Evolutionary conservation across 108 stramenopile genomes (phyloP).

Genomic region (Conticribra guillardii): DNA sequence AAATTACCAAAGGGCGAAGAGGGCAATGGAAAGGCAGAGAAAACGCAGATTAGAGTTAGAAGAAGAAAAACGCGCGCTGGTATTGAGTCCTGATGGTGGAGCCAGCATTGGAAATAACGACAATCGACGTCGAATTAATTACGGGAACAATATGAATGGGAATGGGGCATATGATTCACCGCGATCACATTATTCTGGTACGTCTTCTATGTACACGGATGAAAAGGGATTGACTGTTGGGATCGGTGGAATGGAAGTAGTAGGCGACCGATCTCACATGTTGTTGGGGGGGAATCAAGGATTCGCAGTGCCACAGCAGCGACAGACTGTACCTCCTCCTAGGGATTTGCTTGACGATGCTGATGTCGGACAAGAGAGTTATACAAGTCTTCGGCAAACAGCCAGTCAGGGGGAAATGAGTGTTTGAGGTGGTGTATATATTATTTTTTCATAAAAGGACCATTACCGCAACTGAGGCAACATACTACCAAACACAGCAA

Average conservation of each 20-base stretch:
- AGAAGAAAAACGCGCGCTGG: constrained; percentile 48
- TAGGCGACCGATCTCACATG: constrained; percentile 36
- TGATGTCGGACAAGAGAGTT: neutral
- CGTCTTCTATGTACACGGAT: constrained; percentile 52
- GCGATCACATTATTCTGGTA: constrained; percentile 39
- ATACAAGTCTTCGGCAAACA: constrained; percentile 5
- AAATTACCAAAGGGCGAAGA: constrained; percentile 84
- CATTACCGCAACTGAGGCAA: too few species aligned
- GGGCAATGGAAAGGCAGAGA: constrained; percentile 80
- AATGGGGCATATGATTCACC: constrained; percentile 42
- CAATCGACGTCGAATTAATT: constrained; percentile 22
- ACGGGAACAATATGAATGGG: too few species aligned
- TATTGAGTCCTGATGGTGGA: constrained; percentile 22
- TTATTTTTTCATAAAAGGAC: neutral
- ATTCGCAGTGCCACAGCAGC: constrained; percentile 7
- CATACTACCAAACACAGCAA: too few species aligned
- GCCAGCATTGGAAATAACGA: constrained; percentile 16
- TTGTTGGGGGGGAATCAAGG: constrained; percentile 42
- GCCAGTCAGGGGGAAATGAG: constrained; percentile 41
- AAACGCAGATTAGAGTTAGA: constrained; percentile 61
- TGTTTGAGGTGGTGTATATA: constrained; percentile 24
- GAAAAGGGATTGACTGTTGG: constrained; percentile 48
- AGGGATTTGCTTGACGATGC: constrained; percentile 43
- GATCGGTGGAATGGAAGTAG: constrained; percentile 35
- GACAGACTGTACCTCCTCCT: constrained; percentile 3